Percentiles rank a stretch among this genome's conserved stretches.
Conservation (phyloP, 371 early-diverging fungal species). For the Rhizopus sp. region DNA sequence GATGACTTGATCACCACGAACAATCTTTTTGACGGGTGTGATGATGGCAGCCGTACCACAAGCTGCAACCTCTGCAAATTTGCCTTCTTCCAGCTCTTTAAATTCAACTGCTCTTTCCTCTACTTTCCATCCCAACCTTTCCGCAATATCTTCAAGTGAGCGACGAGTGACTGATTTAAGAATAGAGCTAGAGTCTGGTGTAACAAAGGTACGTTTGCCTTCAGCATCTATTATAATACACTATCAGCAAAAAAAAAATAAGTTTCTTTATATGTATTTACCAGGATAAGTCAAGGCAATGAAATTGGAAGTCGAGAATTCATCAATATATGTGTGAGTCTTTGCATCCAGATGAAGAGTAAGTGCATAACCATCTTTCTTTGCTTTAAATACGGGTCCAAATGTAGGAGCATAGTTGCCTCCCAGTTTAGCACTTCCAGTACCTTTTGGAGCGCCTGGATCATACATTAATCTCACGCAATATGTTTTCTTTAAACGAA, state of each 20-base stretch:
- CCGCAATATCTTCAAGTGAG: slow-evolving; percentile 68
- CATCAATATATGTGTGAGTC: slow-evolving; percentile 70
- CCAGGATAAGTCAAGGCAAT: slow-evolving; percentile 65
- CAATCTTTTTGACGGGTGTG: slow-evolving; percentile 74
- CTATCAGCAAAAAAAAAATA: slow-evolving; percentile 1
- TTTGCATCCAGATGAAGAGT: slow-evolving; percentile 76
- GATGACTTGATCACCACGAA: slow-evolving; percentile 52
- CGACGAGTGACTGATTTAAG: slow-evolving; percentile 75
- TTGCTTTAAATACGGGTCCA: slow-evolving; percentile 61
- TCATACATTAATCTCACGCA: not conserved
- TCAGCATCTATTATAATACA: slow-evolving; percentile 28
- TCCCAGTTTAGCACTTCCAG: slow-evolving; percentile 72
- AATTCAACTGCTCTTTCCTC: slow-evolving; percentile 62
- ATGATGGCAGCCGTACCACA: slow-evolving; percentile 81
- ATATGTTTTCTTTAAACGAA: not conserved
- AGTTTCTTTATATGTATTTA: slow-evolving; percentile 5
- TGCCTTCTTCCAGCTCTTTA: slow-evolving; percentile 59
- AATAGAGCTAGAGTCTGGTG: slow-evolving; percentile 69
- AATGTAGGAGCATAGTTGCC: slow-evolving; percentile 79
- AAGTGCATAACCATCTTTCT: slow-evolving; percentile 68
- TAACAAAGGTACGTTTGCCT: slow-evolving; percentile 66
- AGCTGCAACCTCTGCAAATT: slow-evolving; percentile 75
- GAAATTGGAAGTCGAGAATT: slow-evolving; percentile 85
- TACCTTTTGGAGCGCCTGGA: slow-evolving; percentile 59
- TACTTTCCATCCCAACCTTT: slow-evolving; percentile 66